Conservation (phyloP, 257 asterid genomes). For the Forsythia suspensa region DNA sequence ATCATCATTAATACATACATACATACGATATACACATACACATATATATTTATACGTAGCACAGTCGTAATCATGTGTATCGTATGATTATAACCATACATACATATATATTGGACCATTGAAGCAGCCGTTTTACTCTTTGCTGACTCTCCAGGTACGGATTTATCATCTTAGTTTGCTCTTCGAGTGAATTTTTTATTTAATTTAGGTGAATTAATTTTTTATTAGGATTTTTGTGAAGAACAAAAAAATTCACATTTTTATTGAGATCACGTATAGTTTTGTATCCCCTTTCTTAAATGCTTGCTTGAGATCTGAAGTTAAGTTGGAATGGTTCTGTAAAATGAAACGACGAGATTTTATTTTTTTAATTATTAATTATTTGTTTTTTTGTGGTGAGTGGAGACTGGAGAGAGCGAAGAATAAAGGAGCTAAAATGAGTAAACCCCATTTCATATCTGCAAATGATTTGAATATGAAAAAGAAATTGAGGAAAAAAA, state of each 20-base stretch:
- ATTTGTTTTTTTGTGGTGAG: slow-evolving; percentile 13
- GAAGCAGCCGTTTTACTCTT: slow-evolving; percentile 26
- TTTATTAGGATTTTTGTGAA: background rate
- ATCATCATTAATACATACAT: slow-evolving; percentile 21
- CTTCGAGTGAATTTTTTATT: background rate
- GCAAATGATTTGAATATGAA: slow-evolving; percentile 22
- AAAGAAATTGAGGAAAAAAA: slow-evolving; percentile 11
- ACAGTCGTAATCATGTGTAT: slow-evolving; percentile 19
- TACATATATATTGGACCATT: slow-evolving; percentile 1
- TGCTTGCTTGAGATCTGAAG: slow-evolving; percentile 26
- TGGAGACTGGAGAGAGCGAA: slow-evolving; percentile 13
- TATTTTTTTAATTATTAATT: background rate
- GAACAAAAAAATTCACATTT: background rate
- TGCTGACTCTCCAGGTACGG: slow-evolving; percentile 41
- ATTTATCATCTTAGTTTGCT: background rate
- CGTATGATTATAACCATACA: slow-evolving; percentile 29
- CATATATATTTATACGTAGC: slow-evolving; percentile 18
- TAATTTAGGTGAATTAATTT: slow-evolving; percentile 4
- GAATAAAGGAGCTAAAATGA: slow-evolving; percentile 17
- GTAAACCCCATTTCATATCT: slow-evolving; percentile 23
- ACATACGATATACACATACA: slow-evolving; percentile 28
- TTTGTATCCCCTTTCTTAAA: background rate
- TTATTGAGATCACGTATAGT: background rate
- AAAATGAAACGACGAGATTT: background rate
- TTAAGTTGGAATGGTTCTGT: background rate